phyloP scores from a whole-genome alignment of 2,329 filamentous ascomycete genomes.

The Epichloe glyceriae region DNA sequence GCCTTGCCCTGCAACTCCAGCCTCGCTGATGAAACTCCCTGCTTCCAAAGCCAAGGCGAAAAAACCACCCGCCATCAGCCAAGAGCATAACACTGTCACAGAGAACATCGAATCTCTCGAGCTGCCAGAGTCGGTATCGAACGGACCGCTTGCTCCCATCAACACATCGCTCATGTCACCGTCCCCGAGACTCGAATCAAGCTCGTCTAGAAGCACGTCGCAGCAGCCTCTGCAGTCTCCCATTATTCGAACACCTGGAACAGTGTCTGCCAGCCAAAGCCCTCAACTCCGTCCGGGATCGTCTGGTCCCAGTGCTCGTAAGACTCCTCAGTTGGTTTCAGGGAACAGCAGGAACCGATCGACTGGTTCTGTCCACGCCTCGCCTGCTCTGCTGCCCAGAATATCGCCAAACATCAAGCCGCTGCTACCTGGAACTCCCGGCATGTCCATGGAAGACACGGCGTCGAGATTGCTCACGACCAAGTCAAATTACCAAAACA shows the following conservation, averaged over 20 bases:
- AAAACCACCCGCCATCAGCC: conserved; percentile 21
- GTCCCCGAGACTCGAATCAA: conserved; percentile 23
- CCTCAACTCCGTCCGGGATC: conserved; percentile 47
- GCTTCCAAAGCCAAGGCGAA: conserved; percentile 40
- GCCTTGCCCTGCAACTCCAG: conserved; percentile 64
- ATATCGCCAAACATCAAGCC: conserved; percentile 95
- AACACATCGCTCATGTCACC: conserved; percentile 29
- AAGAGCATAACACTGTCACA: conserved; percentile 25
- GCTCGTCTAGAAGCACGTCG: conserved; percentile 35
- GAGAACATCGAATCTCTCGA: conserved; percentile 47
- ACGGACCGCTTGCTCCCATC: conserved; percentile 19
- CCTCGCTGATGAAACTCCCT: conserved; percentile 71
- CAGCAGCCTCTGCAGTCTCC: conserved; percentile 38
- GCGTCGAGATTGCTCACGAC: conserved; percentile 69
- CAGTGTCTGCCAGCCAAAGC: conserved; percentile 49
- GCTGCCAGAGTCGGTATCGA: conserved; percentile 56
- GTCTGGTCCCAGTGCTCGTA: conserved; percentile 31
- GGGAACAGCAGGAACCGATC: conserved; percentile 59
- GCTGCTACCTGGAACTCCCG: conserved; percentile 51
- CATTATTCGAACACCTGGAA: conserved; percentile 27
- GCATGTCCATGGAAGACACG: conserved; percentile 43
- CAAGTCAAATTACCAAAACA: conserved; percentile 97
- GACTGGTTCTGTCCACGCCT: conserved; percentile 60
- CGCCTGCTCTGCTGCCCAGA: conserved; percentile 72
- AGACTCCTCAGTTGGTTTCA: conserved; percentile 42